These are phyloP conservation scores for Crucihimalaya himalaica DNA, from an alignment of 345 rosid genomes.

Conservation along the genomic window DNA sequence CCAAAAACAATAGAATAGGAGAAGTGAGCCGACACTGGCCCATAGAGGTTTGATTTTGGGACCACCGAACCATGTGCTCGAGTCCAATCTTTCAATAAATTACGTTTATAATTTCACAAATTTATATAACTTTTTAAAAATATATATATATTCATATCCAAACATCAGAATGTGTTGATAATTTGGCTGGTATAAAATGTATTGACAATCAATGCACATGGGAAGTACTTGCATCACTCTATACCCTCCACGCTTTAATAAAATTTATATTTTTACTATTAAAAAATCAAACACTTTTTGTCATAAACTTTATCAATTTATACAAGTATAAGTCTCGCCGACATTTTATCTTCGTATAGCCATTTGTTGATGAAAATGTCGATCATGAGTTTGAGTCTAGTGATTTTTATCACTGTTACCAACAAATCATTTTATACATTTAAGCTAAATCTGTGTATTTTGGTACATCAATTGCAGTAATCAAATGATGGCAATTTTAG, in stretches of 20 bases:
- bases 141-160: background rate
- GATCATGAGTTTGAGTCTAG: background rate
- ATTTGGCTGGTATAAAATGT: constrained; percentile 32
- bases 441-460: background rate
- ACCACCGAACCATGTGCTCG: constrained; percentile 39
- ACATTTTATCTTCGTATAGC: constrained; percentile 19
- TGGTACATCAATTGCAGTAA: background rate
- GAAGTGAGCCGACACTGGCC: constrained; percentile 34
- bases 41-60: constrained; percentile 35
- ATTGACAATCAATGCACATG: constrained; percentile 32
- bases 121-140: background rate
- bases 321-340: constrained; percentile 12
- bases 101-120: background rate
- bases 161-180: background rate
- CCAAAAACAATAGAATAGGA: constrained; percentile 18
- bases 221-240: constrained; percentile 25
- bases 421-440: background rate
- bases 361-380: constrained; percentile 1
- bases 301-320: background rate
- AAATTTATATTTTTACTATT: background rate
- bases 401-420: background rate
- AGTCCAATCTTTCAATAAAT: constrained; percentile 20
- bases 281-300: background rate
- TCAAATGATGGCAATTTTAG: background rate
- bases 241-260: constrained; percentile 19